Base-by-base conservation (phyloP, 768 basidiomycete genomes). In the Sporobolomyces pararoseus region DNA sequence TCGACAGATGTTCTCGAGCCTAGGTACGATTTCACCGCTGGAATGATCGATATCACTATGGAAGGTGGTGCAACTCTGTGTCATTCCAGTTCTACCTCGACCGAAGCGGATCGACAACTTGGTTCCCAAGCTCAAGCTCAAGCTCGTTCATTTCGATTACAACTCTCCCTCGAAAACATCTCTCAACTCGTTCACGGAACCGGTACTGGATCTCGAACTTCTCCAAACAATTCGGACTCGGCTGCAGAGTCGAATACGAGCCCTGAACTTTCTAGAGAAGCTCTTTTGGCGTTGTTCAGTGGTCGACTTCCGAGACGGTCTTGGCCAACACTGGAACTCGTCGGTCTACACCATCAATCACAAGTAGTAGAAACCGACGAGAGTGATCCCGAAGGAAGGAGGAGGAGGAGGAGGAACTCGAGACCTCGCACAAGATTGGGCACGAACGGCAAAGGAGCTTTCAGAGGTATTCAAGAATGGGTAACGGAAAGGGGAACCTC, bases 271-370 rank as follows among this genome's bases (percentile, higher is more conserved):
- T 39, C 46, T 14, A 42, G 59, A 44, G 70, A 63, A 35, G 54
- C 65, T 19, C 37, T 71, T 6, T 49, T 58, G 23, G 65, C 70
- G 9, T 47, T 71, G 23, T 63, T 66, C 44, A 53, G 49, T 19
- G 70, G 65, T 0, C 21, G 65, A 6, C 39, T 66, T 0, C 70
- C 70, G 4, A 13, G 44, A 16, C 29, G 34, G 0, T n/a, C 49
- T 32, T 71, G 70, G 70, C 70, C 70, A 47, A 71, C 70, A 0
- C 12, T 46, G 12, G 25, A 42, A n/a, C 61, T 71, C 39, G 65
- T 71, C 32, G 70, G 70, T 7, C 42, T 65, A 27, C 52, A 71
- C 7, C 34, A 60, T 29, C 52, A 53, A 50, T 27, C 31, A 19
- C 29, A 34, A 7, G 16, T 21, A 6, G 6, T 47, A 47, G 25